Evolutionary conservation across 345 rosid genomes (phyloP), one percentile per base, ranked within the genome.

Genomic region (Eucalyptus pauciflora): DNA sequence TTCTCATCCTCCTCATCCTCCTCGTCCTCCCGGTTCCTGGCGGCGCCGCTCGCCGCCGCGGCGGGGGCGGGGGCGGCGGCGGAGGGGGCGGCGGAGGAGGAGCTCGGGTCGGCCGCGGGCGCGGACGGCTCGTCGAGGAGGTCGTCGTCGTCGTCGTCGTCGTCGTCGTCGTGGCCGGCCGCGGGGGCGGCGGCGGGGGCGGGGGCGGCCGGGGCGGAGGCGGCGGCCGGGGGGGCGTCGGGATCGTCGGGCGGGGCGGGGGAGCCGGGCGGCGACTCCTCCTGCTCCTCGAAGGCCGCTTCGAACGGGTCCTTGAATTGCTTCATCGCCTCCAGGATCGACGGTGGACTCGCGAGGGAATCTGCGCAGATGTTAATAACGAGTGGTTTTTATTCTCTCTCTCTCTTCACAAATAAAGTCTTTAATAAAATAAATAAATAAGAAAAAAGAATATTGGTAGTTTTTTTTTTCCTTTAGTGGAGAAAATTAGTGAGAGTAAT

Each of bases 251-350:
- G 89, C 20, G 86, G 93, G 54, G 89, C 87, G 0, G 97, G 99
- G 76, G 96, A 96, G 37, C 94, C 95, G 5, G 97, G 95, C 1
- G 98, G 95, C 15, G 96, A 95, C 24, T 94, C 97, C 67, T 94
- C 96, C 86, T 95, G 96, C 93, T 96, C 99, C 89, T 93, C 97
- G 86, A 92, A 93, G 7, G 99, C 99, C 14, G 97, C 99, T 90
- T 98, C 99, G 88, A 98, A 97, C 3, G 98, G 99, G 90, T 96
- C 99, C 93, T 96, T 97, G 2, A 96, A 95, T 67, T 96, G 96
- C 89, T 96, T 97, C 99, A 96, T 98, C 85, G 15, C 37, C 67
- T 88, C 46, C 3, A 4, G 29, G 29, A 33, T n/a, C 80, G 80
- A 69, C 22, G 13, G 25, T 33, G 81, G 81, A 71, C 17, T 71